Conservation (phyloP, 768 basidiomycete species). For the Glaciozyma martinii region DNA sequence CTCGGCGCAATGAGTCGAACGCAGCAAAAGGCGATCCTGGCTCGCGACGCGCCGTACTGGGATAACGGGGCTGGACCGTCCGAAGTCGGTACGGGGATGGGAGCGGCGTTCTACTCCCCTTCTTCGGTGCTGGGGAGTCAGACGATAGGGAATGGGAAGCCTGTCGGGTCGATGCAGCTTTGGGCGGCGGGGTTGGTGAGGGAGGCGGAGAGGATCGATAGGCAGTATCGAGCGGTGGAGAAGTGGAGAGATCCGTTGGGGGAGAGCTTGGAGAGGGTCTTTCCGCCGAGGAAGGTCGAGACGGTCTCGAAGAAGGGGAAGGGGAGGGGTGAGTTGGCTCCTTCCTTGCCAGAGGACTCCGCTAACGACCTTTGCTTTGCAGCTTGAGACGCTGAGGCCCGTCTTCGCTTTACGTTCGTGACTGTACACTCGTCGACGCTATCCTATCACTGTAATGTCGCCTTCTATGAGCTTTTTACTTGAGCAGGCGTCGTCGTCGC, state of each 20-base stretch:
- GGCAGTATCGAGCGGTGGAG: slow-evolving; percentile 22
- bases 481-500: neutral
- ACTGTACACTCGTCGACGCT: neutral
- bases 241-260: slow-evolving; percentile 30
- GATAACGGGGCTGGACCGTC: neutral
- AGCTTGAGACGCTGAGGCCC: neutral
- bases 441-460: neutral
- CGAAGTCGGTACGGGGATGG: neutral
- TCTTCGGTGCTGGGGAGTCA: no score
- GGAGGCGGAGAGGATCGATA: slow-evolving; percentile 30
- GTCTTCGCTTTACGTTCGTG: neutral
- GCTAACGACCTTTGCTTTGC: neutral
- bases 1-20: slow-evolving; percentile 26
- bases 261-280: slow-evolving; percentile 26
- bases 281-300: slow-evolving; percentile 2
- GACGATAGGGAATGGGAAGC: neutral
- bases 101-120: no score
- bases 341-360: neutral
- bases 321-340: neutral
- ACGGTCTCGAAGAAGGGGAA: neutral
- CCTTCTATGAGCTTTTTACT: neutral
- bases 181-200: slow-evolving; percentile 28
- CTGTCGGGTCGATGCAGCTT: slow-evolving; percentile 14
- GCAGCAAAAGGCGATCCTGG: slow-evolving; percentile 31
- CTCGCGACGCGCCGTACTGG: slow-evolving; percentile 19